Conservation (phyloP, 2,329 filamentous ascomycete species). For the Neofusicoccum ribis region DNA sequence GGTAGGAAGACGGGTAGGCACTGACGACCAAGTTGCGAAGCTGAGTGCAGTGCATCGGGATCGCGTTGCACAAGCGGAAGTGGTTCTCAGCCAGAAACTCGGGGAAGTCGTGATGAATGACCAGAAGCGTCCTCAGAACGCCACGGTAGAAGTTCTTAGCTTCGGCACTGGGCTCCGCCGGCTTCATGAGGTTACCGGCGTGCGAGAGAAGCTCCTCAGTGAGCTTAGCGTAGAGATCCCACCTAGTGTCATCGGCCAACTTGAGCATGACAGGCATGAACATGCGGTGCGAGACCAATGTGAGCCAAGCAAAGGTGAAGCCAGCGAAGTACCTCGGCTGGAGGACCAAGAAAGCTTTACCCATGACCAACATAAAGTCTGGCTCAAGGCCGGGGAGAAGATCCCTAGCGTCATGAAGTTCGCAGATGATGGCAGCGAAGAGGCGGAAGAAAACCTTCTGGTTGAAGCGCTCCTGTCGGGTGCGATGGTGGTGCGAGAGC, state of each 20-base stretch:
- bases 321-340: slow-evolving; percentile 76
- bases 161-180: slow-evolving; percentile 65
- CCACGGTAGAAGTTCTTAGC: slow-evolving; percentile 84
- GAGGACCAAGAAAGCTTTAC: slow-evolving; percentile 68
- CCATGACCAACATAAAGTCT: slow-evolving; percentile 72
- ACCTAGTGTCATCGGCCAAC: slow-evolving; percentile 68
- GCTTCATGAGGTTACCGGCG: slow-evolving; percentile 77
- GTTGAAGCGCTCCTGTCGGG: slow-evolving; percentile 78
- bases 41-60: slow-evolving; percentile 82
- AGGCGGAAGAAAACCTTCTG: slow-evolving; percentile 89
- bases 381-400: slow-evolving; percentile 54
- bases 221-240: slow-evolving; percentile 72
- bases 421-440: slow-evolving; percentile 79
- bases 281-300: slow-evolving; percentile 77
- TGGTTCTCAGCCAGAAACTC: slow-evolving; percentile 91
- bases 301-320: slow-evolving; percentile 84
- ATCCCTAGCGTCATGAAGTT: slow-evolving; percentile 62
- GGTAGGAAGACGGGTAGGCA: slow-evolving; percentile 69
- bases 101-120: slow-evolving; percentile 91
- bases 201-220: slow-evolving; percentile 71
- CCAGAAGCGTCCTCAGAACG: slow-evolving; percentile 75
- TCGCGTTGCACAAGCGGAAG: slow-evolving; percentile 74
- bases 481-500: slow-evolving; percentile 81
- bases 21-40: slow-evolving; percentile 85
- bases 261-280: slow-evolving; percentile 79